A percentile compares a stretch with the other conserved stretches of the same genome.
Conservation (phyloP, 2,329 filamentous ascomycete genomes). For the Trichoderma oligosporum region DNA sequence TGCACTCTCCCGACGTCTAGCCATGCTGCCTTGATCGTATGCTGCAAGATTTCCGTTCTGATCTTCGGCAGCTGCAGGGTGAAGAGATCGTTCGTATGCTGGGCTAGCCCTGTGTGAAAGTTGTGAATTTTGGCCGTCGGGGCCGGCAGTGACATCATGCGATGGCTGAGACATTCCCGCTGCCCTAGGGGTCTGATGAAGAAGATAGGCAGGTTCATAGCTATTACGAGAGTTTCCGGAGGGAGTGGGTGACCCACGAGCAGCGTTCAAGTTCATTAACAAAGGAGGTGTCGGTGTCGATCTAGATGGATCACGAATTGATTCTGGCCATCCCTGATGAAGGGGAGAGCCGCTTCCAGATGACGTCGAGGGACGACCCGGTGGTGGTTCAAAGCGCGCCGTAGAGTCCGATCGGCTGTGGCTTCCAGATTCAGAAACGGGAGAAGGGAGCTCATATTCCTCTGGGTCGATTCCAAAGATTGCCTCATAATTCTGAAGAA, state of each 20-base stretch:
- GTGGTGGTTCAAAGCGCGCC: constrained; percentile 35
- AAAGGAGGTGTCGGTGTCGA: constrained; percentile 51
- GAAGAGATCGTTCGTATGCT: constrained; percentile 38
- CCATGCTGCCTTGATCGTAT: constrained; percentile 34
- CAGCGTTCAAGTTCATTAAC: constrained; percentile 30
- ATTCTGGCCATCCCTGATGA: constrained; percentile 41
- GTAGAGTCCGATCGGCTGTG: constrained; percentile 30
- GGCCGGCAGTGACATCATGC: constrained; percentile 41
- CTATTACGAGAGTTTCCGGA: constrained; percentile 30
- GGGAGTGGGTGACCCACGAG: constrained; percentile 44
- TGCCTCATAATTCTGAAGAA: constrained; percentile 81
- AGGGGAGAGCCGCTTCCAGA: constrained; percentile 50
- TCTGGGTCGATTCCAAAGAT: constrained; percentile 76
- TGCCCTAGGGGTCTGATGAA: constrained; percentile 36
- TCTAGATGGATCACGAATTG: constrained; percentile 30
- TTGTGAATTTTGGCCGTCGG: constrained; percentile 25
- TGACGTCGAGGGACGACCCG: constrained; percentile 47
- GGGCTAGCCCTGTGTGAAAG: constrained; percentile 27
- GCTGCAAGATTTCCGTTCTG: constrained; percentile 23
- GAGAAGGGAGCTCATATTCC: constrained; percentile 55
- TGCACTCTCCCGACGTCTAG: constrained; percentile 55
- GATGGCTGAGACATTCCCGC: constrained; percentile 35
- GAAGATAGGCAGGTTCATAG: constrained; percentile 45
- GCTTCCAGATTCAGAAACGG: constrained; percentile 38
- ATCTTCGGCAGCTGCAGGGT: constrained; percentile 30